Evolutionary conservation across 2,329 filamentous ascomycete species (phyloP), one percentile per base, ranked within the genome.

Genomic region (Exophiala xenobiotica): DNA sequence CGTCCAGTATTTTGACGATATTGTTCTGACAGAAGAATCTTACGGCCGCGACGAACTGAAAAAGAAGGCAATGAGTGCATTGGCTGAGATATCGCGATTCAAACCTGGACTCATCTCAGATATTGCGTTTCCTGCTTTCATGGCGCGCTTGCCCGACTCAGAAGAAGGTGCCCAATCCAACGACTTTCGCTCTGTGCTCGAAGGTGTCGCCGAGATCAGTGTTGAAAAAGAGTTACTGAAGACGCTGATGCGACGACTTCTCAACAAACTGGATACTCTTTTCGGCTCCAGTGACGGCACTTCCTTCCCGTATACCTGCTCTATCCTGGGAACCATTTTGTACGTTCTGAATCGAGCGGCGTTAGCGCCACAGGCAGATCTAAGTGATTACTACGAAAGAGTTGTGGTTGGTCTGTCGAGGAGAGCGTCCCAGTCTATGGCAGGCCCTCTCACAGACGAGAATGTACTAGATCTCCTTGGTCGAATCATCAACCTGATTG

Each of bases 41-140:
- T 71, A 77, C 39, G 76, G 77, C 7, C 76, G 78, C 44, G 76
- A 78, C 47, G 77, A 82, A 52, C 68, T 85, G 26, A 81, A 81
- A 56, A 73, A 77, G 52, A 75, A 79, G 54, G 80, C 82, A 4
- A 79, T 86, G 53, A 68, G 72, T 26, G 76, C 78, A 19, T 72
- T 87, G 38, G 75, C 80, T 3, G 77, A 82, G 26, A 76, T 86
- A 35, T 83, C 83, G 5, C 78, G 78, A 53, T 75, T 81, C 53
- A 83, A 82, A 60, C 80, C 83, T 14, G 75, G 78, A 40, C 68
- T 83, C 8, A 80, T 87, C 22, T 78, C 84, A 61, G 78, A 84
- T 40, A 82, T 82, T 50, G 81, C 82, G 0, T 81, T 87, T 60
- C 83, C 83, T 20, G 79, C 80, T 4, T 85, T 87, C 63, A 76